Evolutionary conservation across 2,329 filamentous ascomycete species (phyloP).

Genomic region (Diaporthe sp.): DNA sequence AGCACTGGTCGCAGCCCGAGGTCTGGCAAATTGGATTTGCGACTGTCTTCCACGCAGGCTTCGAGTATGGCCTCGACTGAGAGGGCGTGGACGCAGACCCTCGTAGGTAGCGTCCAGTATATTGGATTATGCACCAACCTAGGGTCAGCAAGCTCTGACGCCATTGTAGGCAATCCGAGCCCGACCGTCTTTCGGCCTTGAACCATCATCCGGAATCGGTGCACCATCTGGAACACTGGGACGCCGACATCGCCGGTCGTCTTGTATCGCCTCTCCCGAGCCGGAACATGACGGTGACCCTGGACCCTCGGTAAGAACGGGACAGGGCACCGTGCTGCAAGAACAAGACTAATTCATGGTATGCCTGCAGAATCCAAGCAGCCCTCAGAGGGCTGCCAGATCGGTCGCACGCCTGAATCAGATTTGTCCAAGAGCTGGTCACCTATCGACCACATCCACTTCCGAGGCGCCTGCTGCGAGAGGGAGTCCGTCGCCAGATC

Average conservation of each 20-base stretch:
- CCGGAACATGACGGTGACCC: constrained; percentile 30
- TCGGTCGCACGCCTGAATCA: constrained; percentile 14
- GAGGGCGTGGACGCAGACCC: constrained; percentile 15
- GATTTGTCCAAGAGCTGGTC: constrained; percentile 10
- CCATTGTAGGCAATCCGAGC: constrained; percentile 31
- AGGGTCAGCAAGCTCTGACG: constrained; percentile 13
- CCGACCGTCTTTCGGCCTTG: constrained; percentile 24
- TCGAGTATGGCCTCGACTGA: constrained; percentile 6
- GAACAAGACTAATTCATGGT: neutral
- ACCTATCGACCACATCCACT: constrained; percentile 7
- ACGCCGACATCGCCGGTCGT: constrained; percentile 21
- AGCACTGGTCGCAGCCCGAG: neutral
- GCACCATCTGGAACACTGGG: neutral
- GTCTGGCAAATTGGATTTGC: neutral
- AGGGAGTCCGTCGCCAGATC: constrained; percentile 12
- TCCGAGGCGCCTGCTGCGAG: constrained; percentile 8
- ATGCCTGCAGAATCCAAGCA: constrained; percentile 26
- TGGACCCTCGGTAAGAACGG: constrained; percentile 36
- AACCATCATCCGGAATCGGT: neutral
- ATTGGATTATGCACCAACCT: neutral
- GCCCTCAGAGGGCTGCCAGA: constrained; percentile 30
- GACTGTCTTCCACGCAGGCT: constrained; percentile 32
- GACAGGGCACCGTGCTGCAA: neutral
- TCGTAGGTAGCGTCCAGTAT: constrained; percentile 29
- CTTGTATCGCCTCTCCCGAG: constrained; percentile 12